phyloP scores from a whole-genome alignment of 345 rosid species.

The Eutrema heterophyllum region DNA sequence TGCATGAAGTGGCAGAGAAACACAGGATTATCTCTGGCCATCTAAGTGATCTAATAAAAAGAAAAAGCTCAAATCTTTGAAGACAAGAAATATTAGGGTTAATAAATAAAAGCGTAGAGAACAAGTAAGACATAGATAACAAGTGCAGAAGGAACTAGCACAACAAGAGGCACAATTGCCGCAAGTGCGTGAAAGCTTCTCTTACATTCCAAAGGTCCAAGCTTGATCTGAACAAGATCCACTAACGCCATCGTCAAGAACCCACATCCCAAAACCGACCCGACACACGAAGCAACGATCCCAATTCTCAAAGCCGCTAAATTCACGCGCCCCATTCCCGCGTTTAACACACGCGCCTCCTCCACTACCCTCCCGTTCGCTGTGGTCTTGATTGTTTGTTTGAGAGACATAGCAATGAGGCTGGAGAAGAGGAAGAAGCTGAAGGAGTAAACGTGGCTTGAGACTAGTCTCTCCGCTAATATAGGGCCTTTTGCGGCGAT shows the following conservation, averaged over 20 bases:
- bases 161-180: slow-evolving; percentile 62
- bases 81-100: not conserved
- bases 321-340: slow-evolving; percentile 44
- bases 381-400: slow-evolving; percentile 45
- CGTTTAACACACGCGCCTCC: slow-evolving; percentile 10
- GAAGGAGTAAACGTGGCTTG: slow-evolving; percentile 84
- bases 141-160: slow-evolving; percentile 67
- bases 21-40: not conserved
- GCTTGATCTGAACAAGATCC: slow-evolving; percentile 70
- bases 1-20: not conserved
- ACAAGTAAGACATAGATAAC: slow-evolving; percentile 50
- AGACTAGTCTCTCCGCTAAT: slow-evolving; percentile 45
- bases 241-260: slow-evolving; percentile 71
- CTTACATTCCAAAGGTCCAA: slow-evolving; percentile 64
- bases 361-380: slow-evolving; percentile 6
- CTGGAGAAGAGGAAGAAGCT: slow-evolving; percentile 79
- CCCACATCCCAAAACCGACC: slow-evolving; percentile 77
- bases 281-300: slow-evolving; percentile 51
- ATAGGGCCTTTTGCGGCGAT: slow-evolving; percentile 31
- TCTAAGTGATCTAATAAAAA: no score
- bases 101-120: slow-evolving; percentile 54
- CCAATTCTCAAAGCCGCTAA: slow-evolving; percentile 43
- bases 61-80: not conserved
- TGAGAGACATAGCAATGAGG: slow-evolving; percentile 67
- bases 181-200: slow-evolving; percentile 43